phyloP scores from a whole-genome alignment of 176 grass and related monocot species.

The Oryza australiensis region DNA sequence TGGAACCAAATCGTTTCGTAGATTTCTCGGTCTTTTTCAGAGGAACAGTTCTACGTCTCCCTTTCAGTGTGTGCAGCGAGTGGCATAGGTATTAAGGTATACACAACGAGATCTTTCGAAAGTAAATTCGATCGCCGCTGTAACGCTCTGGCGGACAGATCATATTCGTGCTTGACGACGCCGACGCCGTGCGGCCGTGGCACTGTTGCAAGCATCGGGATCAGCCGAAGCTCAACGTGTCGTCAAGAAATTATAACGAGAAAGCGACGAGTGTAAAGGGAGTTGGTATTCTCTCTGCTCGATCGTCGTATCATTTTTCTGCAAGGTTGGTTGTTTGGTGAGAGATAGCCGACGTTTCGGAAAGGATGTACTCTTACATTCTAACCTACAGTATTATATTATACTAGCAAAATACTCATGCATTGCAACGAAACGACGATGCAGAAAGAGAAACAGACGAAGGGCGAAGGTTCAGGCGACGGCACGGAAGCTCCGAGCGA shows the following conservation, averaged over 20 bases:
- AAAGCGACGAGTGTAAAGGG: too few relatives aligned
- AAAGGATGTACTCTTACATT: too few relatives aligned
- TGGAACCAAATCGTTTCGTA: neutral
- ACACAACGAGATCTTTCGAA: neutral
- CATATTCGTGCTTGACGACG: neutral
- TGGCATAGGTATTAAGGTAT: neutral
- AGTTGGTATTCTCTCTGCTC: neutral
- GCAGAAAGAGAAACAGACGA: too few relatives aligned
- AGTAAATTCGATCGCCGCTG: neutral
- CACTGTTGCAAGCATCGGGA: neutral
- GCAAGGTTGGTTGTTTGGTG: constrained; percentile 39
- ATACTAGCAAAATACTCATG: too few relatives aligned
- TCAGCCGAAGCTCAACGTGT: too few relatives aligned
- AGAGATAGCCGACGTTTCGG: neutral
- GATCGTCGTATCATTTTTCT: too few relatives aligned
- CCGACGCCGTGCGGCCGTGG: neutral
- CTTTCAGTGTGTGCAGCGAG: neutral
- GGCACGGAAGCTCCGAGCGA: too few relatives aligned
- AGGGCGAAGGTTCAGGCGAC: too few relatives aligned
- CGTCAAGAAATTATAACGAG: too few relatives aligned
- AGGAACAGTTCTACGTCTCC: neutral
- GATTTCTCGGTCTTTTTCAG: neutral
- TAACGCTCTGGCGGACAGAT: neutral
- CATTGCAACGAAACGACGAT: too few relatives aligned
- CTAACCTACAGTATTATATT: too few relatives aligned